Conservation (phyloP, 768 basidiomycete genomes). For the Trichaptum fuscoviolaceum region DNA sequence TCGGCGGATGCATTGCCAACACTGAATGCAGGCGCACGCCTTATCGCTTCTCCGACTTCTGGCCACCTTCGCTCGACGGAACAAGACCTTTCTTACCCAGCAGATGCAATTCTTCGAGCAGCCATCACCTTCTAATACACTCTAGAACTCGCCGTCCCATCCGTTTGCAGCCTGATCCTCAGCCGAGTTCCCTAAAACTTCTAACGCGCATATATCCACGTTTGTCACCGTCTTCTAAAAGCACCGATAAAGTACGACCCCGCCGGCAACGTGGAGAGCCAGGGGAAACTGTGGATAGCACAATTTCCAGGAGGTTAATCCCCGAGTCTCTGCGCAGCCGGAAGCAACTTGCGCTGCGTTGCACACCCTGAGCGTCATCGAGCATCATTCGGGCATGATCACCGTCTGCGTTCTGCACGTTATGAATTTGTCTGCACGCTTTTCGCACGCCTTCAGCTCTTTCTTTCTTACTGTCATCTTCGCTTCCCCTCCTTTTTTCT, state of each 20-base stretch:
- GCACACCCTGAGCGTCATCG: neutral
- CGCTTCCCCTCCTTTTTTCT: slow-evolving; percentile 20
- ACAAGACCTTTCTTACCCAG: neutral
- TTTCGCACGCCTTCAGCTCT: neutral
- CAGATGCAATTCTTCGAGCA: no score
- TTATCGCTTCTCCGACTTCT: neutral
- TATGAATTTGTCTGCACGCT: neutral
- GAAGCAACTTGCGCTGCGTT: neutral
- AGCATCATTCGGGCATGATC: no score
- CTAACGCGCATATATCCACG: neutral
- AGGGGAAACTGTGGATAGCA: neutral
- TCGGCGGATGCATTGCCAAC: neutral
- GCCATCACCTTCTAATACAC: no score
- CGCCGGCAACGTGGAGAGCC: neutral
- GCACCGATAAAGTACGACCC: neutral
- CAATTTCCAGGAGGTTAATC: neutral
- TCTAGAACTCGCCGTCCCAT: no score
- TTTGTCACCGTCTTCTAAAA: neutral
- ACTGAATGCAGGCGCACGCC: neutral
- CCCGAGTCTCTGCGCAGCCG: neutral
- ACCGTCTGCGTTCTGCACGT: no score
- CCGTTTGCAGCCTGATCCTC: neutral
- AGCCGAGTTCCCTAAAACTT: neutral
- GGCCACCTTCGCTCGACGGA: neutral
- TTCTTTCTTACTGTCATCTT: slow-evolving; percentile 11